phyloP scores from a whole-genome alignment of 2,329 filamentous ascomycete genomes.

The Colletotrichum liaoningense region DNA sequence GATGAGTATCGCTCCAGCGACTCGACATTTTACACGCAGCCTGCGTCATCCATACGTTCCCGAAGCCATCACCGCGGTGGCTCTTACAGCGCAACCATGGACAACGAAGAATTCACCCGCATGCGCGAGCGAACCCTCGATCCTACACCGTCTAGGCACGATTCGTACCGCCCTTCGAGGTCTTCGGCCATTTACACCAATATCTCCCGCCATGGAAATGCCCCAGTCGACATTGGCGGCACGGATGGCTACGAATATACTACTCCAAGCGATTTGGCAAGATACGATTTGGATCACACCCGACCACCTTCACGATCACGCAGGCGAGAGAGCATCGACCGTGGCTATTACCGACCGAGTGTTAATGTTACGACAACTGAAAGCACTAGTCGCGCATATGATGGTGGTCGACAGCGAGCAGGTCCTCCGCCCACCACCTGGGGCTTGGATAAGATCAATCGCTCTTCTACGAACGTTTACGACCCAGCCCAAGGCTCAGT shows the following conservation, averaged over 20 bases:
- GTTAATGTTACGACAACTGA: conserved; percentile 49
- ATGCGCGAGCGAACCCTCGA: conserved; percentile 61
- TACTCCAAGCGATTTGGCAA: conserved; percentile 69
- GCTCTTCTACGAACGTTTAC: conserved; percentile 54
- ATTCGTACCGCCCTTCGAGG: conserved; percentile 60
- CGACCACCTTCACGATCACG: conserved; percentile 51
- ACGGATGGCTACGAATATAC: conserved; percentile 71
- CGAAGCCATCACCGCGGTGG: conserved; percentile 56
- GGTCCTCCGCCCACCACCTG: conserved; percentile 76
- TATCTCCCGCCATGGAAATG: conserved; percentile 54
- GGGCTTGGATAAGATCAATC: conserved; percentile 77
- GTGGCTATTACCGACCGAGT: conserved; percentile 66
- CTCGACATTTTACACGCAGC: conserved; percentile 65
- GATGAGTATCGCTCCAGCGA: conserved; percentile 66
- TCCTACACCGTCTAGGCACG: conserved; percentile 52
- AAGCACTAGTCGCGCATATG: conserved; percentile 42
- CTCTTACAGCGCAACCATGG: conserved; percentile 60
- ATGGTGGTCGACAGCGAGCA: conserved; percentile 48
- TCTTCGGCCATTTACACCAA: conserved; percentile 58
- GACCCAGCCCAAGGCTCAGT: conserved; percentile 62
- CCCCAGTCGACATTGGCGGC: conserved; percentile 64
- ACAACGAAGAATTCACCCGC: conserved; percentile 63
- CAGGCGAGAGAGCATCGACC: conserved; percentile 67
- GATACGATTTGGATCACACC: conserved; percentile 69
- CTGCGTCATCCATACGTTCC: conserved; percentile 67